phyloP scores from a whole-genome alignment of 805 yeast genomes.

The Pichia thaimueangensis region DNA sequence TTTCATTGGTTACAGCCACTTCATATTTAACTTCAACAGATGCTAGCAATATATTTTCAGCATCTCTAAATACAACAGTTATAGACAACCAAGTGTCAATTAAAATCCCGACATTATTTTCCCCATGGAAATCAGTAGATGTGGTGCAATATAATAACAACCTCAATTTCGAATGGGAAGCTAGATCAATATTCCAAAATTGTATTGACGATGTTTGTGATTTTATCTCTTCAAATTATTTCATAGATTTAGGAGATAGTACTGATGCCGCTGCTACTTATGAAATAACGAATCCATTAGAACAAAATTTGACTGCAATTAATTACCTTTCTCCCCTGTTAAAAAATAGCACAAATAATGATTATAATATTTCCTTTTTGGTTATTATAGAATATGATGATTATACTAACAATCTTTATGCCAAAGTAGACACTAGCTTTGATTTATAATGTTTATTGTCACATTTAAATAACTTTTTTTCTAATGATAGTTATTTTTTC shows the following conservation, averaged over 20 bases:
- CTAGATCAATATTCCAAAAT: background rate
- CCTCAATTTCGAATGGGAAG: conserved; percentile 1
- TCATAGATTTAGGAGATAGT: conserved; percentile 1
- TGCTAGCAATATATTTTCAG: too few species aligned
- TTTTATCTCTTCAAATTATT: background rate
- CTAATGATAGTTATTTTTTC: too few species aligned
- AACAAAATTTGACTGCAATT: background rate
- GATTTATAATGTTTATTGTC: too few species aligned
- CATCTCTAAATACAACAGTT: background rate
- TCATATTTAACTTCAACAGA: too few species aligned
- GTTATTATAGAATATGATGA: conserved; percentile 4
- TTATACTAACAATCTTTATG: background rate
- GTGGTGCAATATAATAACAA: conserved; percentile 2
- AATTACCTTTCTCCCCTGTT: conserved; percentile 2
- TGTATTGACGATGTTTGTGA: background rate
- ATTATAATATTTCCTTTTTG: conserved; percentile 3
- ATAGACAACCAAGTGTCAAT: conserved; percentile 1
- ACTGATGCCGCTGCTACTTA: conserved; percentile 5
- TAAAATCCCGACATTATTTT: background rate
- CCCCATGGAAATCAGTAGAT: conserved; percentile 5
- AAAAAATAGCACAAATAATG: background rate
- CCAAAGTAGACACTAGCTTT: background rate
- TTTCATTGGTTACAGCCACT: too few species aligned
- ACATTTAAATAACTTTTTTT: too few species aligned
- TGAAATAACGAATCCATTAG: background rate